Evolutionary conservation across 129 eudicot genomes (phyloP).

Genomic region (Gnaphalium uliginosum): DNA sequence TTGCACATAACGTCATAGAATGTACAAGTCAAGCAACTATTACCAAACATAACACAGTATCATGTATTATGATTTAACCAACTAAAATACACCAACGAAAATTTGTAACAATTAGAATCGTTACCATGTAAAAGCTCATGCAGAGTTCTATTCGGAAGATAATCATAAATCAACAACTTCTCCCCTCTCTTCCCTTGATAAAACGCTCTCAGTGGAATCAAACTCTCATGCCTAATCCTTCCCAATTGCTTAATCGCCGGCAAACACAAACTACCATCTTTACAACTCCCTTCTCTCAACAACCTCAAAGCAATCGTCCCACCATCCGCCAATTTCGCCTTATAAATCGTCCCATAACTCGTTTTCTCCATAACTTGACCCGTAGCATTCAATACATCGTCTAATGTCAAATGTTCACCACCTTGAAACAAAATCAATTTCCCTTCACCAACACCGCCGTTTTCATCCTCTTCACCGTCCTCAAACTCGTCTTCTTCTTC

Average conservation of each 20-base stretch:
- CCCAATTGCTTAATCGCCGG: constrained; percentile 82
- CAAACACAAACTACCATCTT: constrained; percentile 66
- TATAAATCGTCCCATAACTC: constrained; percentile 86
- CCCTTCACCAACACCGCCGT: constrained; percentile 58
- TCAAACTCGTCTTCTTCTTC: constrained; percentile 66
- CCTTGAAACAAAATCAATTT: constrained; percentile 84
- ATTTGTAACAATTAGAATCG: neutral
- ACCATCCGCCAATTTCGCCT: constrained; percentile 89
- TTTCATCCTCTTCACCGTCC: constrained; percentile 39
- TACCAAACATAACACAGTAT: neutral
- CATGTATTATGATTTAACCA: neutral
- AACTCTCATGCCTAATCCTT: constrained; percentile 74
- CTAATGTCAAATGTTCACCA: constrained; percentile 88
- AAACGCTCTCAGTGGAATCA: constrained; percentile 89
- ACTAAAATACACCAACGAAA: neutral
- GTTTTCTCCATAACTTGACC: constrained; percentile 99
- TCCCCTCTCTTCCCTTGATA: constrained; percentile 99
- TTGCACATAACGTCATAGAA: neutral
- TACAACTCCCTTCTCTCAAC: constrained; percentile 88
- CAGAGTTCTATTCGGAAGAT: constrained; percentile 63
- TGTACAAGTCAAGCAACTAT: neutral
- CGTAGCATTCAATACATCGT: constrained; percentile 90
- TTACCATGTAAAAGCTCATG: constrained; percentile 88
- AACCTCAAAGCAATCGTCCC: constrained; percentile 90
- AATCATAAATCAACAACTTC: constrained; percentile 89